A percentile compares a stretch with the other conserved stretches of the same genome.
phyloP scores from a whole-genome alignment of 2,329 filamentous ascomycete species.

The Colletotrichum brevisporum region DNA sequence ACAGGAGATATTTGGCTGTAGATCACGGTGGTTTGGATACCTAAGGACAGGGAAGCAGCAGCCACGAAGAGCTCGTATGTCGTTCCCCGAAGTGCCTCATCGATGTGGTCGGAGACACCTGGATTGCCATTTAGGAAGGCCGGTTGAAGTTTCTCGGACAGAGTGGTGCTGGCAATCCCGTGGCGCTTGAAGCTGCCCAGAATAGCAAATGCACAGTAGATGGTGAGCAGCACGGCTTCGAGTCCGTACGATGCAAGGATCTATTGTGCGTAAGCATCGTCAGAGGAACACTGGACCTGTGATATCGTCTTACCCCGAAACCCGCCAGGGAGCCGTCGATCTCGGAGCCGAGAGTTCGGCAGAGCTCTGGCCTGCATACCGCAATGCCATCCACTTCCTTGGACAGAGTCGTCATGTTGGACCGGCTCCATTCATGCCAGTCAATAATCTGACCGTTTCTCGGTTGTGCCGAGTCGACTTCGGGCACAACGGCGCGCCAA shows the following conservation, averaged over 20 bases:
- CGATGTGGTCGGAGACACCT: not conserved
- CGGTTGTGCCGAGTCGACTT: not conserved
- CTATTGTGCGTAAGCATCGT: not conserved
- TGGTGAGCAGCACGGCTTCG: slow-evolving; percentile 12
- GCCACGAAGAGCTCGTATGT: slow-evolving; percentile 27
- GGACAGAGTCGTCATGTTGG: slow-evolving; percentile 2
- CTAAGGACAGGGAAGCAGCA: slow-evolving; percentile 28
- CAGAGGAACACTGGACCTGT: not conserved
- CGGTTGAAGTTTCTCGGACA: not conserved
- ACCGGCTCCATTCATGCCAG: slow-evolving; percentile 37
- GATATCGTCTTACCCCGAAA: not conserved
- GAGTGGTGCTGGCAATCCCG: not conserved
- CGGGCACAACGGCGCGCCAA: slow-evolving; percentile 20
- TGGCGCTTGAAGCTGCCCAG: not conserved
- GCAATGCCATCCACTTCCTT: not conserved
- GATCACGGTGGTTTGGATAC: slow-evolving; percentile 17
- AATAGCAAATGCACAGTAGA: slow-evolving; percentile 26
- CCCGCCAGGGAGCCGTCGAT: slow-evolving; percentile 25
- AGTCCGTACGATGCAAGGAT: slow-evolving; percentile 24
- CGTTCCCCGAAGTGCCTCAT: slow-evolving; percentile 18
- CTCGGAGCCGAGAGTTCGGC: slow-evolving; percentile 22
- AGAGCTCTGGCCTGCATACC: slow-evolving; percentile 16
- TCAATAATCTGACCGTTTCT: slow-evolving; percentile 17
- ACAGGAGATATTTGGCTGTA: not conserved
- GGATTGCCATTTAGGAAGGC: not conserved